These are phyloP conservation scores for Ceriops tagal DNA, from an alignment of 345 rosid genomes.

Conservation along the genomic window DNA sequence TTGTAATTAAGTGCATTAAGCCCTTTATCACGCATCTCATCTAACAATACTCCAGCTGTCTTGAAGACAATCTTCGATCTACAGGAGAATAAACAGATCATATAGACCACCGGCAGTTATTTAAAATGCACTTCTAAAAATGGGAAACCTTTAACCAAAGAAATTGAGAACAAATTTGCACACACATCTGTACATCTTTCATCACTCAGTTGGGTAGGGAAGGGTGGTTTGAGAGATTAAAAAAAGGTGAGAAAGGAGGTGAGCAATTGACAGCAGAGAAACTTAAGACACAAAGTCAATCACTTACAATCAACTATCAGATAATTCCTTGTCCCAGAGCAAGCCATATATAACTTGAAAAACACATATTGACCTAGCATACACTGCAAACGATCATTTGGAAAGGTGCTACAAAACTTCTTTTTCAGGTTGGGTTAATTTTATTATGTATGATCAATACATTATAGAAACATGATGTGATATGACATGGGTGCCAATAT, in stretches of 20 bases:
- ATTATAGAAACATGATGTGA: too few relatives aligned
- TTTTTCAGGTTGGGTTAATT: too few relatives aligned
- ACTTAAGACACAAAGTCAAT: not conserved
- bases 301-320: not conserved
- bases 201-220: too few relatives aligned
- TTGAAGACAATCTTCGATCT: constrained; percentile 86
- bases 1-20: constrained; percentile 74
- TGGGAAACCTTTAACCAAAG: not conserved
- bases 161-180: not conserved
- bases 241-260: not conserved
- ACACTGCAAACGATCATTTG: not conserved
- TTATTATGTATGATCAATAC: too few relatives aligned
- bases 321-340: not conserved
- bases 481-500: too few relatives aligned
- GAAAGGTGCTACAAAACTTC: not conserved
- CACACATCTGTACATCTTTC: not conserved
- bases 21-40: constrained; percentile 90
- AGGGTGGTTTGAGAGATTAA: too few relatives aligned
- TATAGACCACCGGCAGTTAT: not conserved
- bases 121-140: not conserved
- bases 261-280: not conserved
- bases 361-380: not conserved
- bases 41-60: constrained; percentile 93
- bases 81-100: constrained; percentile 18
- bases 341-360: not conserved